These are phyloP conservation scores for Syncephalastrum monosporum DNA, from an alignment of 371 early-diverging fungal species.

Conservation along the genomic window DNA sequence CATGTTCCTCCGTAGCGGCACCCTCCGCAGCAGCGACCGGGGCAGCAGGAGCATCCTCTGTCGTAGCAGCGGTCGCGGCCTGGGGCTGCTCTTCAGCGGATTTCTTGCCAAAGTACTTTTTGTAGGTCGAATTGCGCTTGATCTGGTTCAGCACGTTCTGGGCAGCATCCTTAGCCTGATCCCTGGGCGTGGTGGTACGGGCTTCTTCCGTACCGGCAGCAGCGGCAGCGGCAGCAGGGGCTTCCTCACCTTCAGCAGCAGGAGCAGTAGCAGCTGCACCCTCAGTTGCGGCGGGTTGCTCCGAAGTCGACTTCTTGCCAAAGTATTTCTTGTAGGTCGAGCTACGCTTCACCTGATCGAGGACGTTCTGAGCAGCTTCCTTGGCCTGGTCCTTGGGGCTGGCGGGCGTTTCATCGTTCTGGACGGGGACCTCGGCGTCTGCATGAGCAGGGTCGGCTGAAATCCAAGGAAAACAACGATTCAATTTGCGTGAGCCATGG, in stretches of 20 bases:
- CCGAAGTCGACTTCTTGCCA: conserved; percentile 20
- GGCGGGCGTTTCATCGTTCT: background rate
- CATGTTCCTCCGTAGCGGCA: conserved; percentile 1
- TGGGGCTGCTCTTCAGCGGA: background rate
- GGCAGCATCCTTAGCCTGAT: background rate
- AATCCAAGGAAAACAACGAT: no score
- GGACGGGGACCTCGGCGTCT: no score
- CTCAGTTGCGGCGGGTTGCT: background rate
- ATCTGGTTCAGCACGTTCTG: conserved; percentile 2
- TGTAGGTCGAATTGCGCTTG: background rate
- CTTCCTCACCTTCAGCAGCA: conserved; percentile 5
- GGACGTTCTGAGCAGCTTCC: conserved; percentile 21
- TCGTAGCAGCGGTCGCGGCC: background rate
- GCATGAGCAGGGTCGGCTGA: no score
- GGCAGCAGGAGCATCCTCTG: conserved; percentile 2
- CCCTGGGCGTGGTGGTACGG: background rate
- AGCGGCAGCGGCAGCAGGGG: conserved; percentile 9
- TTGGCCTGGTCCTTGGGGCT: conserved; percentile 8
- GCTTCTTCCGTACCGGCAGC: background rate
- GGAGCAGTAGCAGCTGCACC: conserved; percentile 10
- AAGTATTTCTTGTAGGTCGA: conserved; percentile 37
- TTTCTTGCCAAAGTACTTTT: conserved; percentile 2
- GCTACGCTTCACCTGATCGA: conserved; percentile 36
- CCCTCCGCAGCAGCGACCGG: conserved; percentile 6
- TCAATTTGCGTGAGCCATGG: no score